Evolutionary conservation across 2,329 filamentous ascomycete species (phyloP), one percentile per base, ranked within the genome.

Genomic region (Phyllosticta paracitricarpa): DNA sequence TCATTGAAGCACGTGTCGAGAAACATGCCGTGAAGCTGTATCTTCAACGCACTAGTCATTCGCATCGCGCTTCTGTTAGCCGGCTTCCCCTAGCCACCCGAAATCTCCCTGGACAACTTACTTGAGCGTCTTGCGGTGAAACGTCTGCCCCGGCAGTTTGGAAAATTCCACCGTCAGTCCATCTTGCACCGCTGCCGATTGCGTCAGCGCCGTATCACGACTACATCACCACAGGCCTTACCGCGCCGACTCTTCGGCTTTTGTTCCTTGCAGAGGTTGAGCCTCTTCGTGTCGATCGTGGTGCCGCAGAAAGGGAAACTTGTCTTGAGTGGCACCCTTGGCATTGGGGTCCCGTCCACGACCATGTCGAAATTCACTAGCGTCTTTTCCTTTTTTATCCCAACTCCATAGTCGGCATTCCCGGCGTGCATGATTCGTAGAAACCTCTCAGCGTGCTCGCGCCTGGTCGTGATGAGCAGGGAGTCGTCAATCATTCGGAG

Each of bases 401-500:
- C 73, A 3, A 97, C 87, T 3, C 94, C 94, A 69, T 95, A 97
- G 35, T 86, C 82, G 0, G 87, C 83, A 40, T 94, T 73, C 1
- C 92, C 93, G 0, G 75, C 73, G 67, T 96, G 87, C 92, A 99
- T 96, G 17, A 83, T 80, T 62, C 85, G 77, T 22, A 96, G 79
- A 70, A 99, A 97, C 1, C 76, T 78, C 62, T 79, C 79, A 0
- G 91, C 93, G 67, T 92, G 84, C 7, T 72, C 66, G 59, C 75
- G 77, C 56, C 89, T 81, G 0, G 86, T 85, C 0, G 89, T 96
- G 68, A 99, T 86, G 54, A 99, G 83, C 4, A 97, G 78, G 67
- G 97, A 99, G 69, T 99, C 94, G 67, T 99, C 94, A 52, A 96
- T 89, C 9, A 97, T 81, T 17, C 94, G 83, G 58, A 97, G 74